Conservation (phyloP, 257 asterid genomes). For the Solanum peruvianum region DNA sequence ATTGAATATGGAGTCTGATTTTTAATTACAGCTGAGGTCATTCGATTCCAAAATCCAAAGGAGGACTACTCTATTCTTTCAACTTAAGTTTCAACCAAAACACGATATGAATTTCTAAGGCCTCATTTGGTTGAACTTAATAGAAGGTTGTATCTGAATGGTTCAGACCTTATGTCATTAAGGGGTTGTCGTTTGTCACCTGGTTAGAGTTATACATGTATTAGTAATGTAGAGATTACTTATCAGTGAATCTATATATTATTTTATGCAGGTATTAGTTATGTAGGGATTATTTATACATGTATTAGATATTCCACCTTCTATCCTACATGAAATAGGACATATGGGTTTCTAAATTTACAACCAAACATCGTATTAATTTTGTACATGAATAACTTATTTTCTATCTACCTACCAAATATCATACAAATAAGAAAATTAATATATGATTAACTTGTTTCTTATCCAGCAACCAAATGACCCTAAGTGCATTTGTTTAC, state of each 20-base stretch:
- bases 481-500: background rate
- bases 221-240: background rate
- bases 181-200: background rate
- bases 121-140: background rate
- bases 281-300: background rate
- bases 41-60: background rate
- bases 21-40: background rate
- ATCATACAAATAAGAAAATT: background rate
- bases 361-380: background rate
- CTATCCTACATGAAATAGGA: background rate
- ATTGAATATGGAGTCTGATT: background rate
- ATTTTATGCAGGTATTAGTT: background rate
- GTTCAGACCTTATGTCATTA: background rate
- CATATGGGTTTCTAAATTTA: background rate
- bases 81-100: background rate
- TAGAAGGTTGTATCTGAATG: background rate
- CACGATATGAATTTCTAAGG: background rate
- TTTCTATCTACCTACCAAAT: background rate
- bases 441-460: background rate
- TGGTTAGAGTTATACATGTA: background rate
- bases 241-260: background rate
- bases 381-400: background rate
- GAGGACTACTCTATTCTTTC: background rate
- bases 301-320: background rate
- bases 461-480: background rate